phyloP scores from a whole-genome alignment of 257 asterid species.

The Solanum virginianum region DNA sequence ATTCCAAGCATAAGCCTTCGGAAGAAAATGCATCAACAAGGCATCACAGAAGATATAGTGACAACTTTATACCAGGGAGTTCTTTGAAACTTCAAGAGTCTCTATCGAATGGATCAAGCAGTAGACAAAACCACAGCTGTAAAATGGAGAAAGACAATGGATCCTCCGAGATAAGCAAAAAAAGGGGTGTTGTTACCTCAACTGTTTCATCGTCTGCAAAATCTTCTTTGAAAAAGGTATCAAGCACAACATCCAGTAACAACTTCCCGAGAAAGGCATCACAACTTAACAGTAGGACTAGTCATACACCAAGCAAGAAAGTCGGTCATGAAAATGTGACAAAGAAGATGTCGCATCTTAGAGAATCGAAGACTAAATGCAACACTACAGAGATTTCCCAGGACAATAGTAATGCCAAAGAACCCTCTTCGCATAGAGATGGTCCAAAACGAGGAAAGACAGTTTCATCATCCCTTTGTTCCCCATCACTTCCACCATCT shows the following conservation, averaged over 20 bases:
- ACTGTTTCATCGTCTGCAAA: neutral
- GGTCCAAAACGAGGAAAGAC: neutral
- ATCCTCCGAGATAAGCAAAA: neutral
- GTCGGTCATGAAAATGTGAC: neutral
- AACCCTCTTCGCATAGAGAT: neutral
- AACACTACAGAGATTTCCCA: neutral
- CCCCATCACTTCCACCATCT: neutral
- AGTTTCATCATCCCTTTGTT: neutral
- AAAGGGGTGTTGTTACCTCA: neutral
- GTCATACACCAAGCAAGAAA: neutral
- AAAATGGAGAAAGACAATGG: neutral
- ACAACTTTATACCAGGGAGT: neutral
- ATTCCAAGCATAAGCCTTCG: neutral
- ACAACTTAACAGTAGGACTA: neutral
- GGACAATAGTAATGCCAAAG: neutral
- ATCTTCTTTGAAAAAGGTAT: neutral
- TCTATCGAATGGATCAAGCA: neutral
- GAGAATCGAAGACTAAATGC: neutral
- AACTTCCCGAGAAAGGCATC: neutral
- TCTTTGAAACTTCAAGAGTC: neutral
- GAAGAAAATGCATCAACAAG: neutral
- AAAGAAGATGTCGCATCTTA: neutral
- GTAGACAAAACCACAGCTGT: neutral
- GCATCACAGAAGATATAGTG: neutral
- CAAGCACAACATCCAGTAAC: neutral